Evolutionary conservation across 768 basidiomycete species (phyloP), one percentile per base, ranked within the genome.

Genomic region (Hygrocybe punicea): DNA sequence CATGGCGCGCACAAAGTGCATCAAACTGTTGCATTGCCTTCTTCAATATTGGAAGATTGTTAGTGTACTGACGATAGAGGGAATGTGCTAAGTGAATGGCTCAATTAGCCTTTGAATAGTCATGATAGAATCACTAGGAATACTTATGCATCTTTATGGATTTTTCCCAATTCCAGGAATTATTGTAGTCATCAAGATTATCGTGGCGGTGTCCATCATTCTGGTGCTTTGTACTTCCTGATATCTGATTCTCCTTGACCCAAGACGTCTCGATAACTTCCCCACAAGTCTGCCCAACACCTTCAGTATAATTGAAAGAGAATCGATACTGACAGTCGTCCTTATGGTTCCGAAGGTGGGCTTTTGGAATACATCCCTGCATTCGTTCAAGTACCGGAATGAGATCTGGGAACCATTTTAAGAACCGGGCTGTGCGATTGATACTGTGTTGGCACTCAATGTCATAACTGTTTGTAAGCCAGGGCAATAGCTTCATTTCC

Each of bases 181-280:
- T 57, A 24, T 56, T 56, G 35, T 58, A 60, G 39, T 66, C 68
- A 36, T 69, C 68, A 3, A 73, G 53, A n/a, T 48, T 63, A 51
- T 71, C 70, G 40, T 72, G 69, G 2, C 67, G 62, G 51, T 72
- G 66, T 0, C 69, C 71, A 24, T 61, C 58, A 42, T 72, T 72
- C 60, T 57, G 56, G 51, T 72, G 63, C 34, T 66, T 67, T 4
- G 69, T 72, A 56, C 65, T 69, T 9, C 65, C 66, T 2, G 59
- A 64, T 5, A 61, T 58, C 42, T 62, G 63, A 36, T 72, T 72
- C 11, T 51, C 48, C 47, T 68, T 67, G 5, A 65, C 60, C 66
- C 68, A 68, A 4, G 55, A 24, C 4, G 56, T 62, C 45, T 74
- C 70, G 33, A 74, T 72, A 40, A 60, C 45, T 60, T 74, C 71